Evolutionary conservation across 139 green algal species (phyloP).

Genomic region (Penium margaritaceum): DNA sequence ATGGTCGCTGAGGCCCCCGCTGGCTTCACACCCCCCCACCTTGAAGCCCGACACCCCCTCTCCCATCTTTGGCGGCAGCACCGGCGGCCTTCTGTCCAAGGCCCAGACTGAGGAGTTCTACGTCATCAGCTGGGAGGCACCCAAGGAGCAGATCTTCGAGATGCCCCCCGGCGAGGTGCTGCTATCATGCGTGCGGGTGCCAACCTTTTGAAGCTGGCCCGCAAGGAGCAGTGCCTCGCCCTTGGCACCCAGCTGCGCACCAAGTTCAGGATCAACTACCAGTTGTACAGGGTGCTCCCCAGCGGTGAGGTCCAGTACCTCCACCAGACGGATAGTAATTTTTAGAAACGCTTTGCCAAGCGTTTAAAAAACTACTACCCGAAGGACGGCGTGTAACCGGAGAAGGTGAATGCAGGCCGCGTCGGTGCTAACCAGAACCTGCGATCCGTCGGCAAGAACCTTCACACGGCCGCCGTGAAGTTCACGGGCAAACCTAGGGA

Average conservation of each 20-base stretch:
- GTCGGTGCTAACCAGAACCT: no score
- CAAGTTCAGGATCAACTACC: constrained; percentile 91
- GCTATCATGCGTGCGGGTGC: constrained; percentile 95
- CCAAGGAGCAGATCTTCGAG: constrained; percentile 99
- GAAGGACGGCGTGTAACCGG: no score
- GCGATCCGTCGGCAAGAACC: no score
- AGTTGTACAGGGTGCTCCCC: constrained; percentile 74
- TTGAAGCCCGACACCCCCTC: constrained; percentile 83
- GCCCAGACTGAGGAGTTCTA: constrained; percentile 60
- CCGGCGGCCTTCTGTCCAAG: constrained; percentile 90
- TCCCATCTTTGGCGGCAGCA: constrained; percentile 97
- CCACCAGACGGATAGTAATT: constrained; percentile 94
- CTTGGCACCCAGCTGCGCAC: constrained; percentile 86
- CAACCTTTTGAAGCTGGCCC: constrained; percentile 96
- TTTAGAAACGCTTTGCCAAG: no score
- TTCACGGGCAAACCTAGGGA: no score
- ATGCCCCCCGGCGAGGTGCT: constrained; percentile 95
- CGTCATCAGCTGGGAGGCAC: constrained; percentile 51
- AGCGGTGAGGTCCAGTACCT: constrained; percentile 97
- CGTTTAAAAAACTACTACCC: no score
- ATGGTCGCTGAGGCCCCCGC: constrained; percentile 25
- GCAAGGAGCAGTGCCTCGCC: constrained; percentile 98
- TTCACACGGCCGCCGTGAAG: no score
- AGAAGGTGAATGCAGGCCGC: no score
- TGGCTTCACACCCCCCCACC: constrained; percentile 69